These are phyloP conservation scores for Nicotiana obtusifolia DNA, from an alignment of 257 asterid genomes.

Conservation along the genomic window DNA sequence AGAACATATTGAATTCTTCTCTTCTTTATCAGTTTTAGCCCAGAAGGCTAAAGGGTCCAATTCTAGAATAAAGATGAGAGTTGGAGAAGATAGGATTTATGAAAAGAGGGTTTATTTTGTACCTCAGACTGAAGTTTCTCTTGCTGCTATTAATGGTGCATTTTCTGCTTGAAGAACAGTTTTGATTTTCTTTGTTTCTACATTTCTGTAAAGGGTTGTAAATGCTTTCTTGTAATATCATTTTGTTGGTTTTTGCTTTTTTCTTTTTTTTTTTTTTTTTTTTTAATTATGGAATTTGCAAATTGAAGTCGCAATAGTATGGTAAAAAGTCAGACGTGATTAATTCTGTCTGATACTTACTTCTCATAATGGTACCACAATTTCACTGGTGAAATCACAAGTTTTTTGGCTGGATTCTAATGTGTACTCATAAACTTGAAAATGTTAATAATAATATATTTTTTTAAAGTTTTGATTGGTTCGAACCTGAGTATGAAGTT, in stretches of 20 bases:
- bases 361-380: too few species aligned
- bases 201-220: not conserved
- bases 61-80: not conserved
- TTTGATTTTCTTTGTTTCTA: not conserved
- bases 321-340: too few species aligned
- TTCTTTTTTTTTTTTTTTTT: not conserved
- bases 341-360: too few species aligned
- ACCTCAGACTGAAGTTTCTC: not conserved
- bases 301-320: too few species aligned
- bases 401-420: too few species aligned
- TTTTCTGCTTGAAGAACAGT: not conserved
- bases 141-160: not conserved
- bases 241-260: not conserved
- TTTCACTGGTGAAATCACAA: too few species aligned
- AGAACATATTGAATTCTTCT: constrained; percentile 31
- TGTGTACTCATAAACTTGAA: too few species aligned
- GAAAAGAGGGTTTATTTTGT: not conserved
- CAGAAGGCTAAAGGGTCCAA: constrained; percentile 25
- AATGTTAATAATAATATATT: too few species aligned
- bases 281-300: not conserved
- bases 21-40: constrained; percentile 31
- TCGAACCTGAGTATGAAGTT: too few species aligned
- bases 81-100: not conserved
- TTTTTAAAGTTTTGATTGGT: too few species aligned
- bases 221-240: not conserved